Evolutionary conservation across 352 stramenopile species (phyloP).

Genomic region (Plasmopara viticola): DNA sequence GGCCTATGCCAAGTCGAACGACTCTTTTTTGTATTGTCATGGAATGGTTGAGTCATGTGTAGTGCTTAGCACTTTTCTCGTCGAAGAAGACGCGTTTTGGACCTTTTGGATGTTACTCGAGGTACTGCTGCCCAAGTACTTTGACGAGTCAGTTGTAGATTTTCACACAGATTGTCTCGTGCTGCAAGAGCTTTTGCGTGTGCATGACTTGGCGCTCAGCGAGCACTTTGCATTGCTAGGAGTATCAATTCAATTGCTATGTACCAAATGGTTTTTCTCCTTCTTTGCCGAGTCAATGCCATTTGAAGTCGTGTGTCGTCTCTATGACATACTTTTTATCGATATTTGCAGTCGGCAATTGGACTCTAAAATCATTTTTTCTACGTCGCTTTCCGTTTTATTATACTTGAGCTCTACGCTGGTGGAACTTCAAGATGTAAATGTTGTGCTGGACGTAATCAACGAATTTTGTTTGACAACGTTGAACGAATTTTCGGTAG

Average conservation of each 20-base stretch:
- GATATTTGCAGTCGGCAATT: conserved; percentile 54
- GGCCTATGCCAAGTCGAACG: conserved; percentile 69
- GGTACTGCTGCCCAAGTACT: conserved; percentile 70
- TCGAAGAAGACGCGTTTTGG: conserved; percentile 77
- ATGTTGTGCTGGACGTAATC: conserved; percentile 69
- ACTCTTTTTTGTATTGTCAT: conserved; percentile 77
- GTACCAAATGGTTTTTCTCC: conserved; percentile 83
- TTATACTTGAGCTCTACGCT: conserved; percentile 68
- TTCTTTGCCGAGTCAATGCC: conserved; percentile 82
- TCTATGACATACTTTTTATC: conserved; percentile 71
- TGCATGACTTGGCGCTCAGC: conserved; percentile 41
- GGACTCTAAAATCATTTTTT: conserved; percentile 65
- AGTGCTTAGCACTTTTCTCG: conserved; percentile 68
- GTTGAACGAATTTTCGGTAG: conserved; percentile 62
- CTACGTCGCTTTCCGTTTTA: conserved; percentile 63
- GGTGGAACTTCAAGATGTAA: conserved; percentile 65
- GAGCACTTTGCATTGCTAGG: conserved; percentile 53
- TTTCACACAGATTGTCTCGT: conserved; percentile 82
- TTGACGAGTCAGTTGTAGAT: conserved; percentile 70
- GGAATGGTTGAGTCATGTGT: conserved; percentile 79
- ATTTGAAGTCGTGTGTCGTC: conserved; percentile 66
- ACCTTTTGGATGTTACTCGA: conserved; percentile 67
- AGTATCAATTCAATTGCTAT: conserved; percentile 69
- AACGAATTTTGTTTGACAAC: conserved; percentile 74
- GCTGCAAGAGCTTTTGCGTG: conserved; percentile 60